phyloP scores from a whole-genome alignment of 1,284 basidiomycete species.

The Moesziomyces sp. region DNA sequence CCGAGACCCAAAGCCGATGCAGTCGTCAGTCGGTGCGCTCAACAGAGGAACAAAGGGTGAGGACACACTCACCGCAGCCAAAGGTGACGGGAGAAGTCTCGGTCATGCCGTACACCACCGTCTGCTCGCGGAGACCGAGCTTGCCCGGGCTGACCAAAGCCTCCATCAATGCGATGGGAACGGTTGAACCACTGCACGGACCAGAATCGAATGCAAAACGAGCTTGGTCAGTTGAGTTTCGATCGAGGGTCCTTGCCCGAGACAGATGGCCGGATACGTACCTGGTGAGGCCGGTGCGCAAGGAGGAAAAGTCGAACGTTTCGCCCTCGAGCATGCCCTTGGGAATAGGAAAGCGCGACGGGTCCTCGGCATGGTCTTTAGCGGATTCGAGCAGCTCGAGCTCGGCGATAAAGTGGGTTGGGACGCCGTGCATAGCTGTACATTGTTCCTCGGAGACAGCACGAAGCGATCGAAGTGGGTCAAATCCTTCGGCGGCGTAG shows the following conservation, averaged over 20 bases:
- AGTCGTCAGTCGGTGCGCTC: not conserved
- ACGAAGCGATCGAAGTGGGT: conserved; percentile 76
- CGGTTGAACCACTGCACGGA: conserved; percentile 75
- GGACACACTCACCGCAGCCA: conserved; percentile 69
- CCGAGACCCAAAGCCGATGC: not conserved
- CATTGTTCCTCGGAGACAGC: conserved; percentile 76
- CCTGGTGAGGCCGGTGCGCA: conserved; percentile 78
- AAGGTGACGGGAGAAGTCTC: conserved; percentile 79
- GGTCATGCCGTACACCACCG: conserved; percentile 72
- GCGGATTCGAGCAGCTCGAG: conserved; percentile 75
- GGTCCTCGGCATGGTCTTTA: conserved; percentile 49
- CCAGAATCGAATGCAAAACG: not conserved
- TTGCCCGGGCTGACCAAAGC: conserved; percentile 70
- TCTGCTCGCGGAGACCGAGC: conserved; percentile 74
- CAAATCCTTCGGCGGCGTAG: conserved; percentile 77
- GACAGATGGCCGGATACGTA: conserved; percentile 5
- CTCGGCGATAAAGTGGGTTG: conserved; percentile 78
- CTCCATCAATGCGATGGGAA: conserved; percentile 79
- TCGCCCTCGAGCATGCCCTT: conserved; percentile 40
- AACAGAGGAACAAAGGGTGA: not conserved
- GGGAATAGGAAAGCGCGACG: conserved; percentile 15
- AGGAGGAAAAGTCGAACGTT: conserved; percentile 37
- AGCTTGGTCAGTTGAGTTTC: not conserved
- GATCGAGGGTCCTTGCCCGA: not conserved
- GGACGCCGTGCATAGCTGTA: conserved; percentile 83